A percentile compares a stretch with the other conserved stretches of the same genome.
Conservation (phyloP, 2,329 filamentous ascomycete species). For the Aspergillus sp. region DNA sequence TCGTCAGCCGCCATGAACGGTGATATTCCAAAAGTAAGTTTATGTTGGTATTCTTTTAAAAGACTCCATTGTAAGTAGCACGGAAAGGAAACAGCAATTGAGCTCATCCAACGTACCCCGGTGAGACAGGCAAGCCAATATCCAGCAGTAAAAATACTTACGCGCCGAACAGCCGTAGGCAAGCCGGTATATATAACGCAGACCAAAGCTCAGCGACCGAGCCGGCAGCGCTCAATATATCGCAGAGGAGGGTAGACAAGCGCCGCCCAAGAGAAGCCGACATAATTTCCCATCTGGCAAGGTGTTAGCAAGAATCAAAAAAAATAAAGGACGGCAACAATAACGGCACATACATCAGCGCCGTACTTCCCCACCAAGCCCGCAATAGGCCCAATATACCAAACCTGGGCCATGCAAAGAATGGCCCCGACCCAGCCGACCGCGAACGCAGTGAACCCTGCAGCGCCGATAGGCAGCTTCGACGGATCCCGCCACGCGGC, state of each 20-base stretch:
- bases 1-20: no score
- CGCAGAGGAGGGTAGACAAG: slow-evolving; percentile 48
- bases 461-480: slow-evolving; percentile 53
- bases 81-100: no score
- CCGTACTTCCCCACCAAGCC: slow-evolving; percentile 48
- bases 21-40: no score
- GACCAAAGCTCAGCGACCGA: slow-evolving; percentile 37
- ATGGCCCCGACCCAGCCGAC: slow-evolving; percentile 58
- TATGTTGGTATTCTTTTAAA: no score
- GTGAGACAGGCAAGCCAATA: no score
- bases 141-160: slow-evolving; percentile 1
- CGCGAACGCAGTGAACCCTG: slow-evolving; percentile 52
- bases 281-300: slow-evolving; percentile 46
- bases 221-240: slow-evolving; percentile 42
- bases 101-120: no score
- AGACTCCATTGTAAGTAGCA: no score
- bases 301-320: slow-evolving; percentile 14
- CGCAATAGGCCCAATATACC: slow-evolving; percentile 58
- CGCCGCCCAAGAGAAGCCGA: slow-evolving; percentile 51
- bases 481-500: slow-evolving; percentile 49
- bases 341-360: slow-evolving; percentile 41
- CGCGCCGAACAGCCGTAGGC: background rate
- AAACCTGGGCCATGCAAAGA: slow-evolving; percentile 59
- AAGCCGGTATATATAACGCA: background rate
- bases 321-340: background rate